phyloP scores from a whole-genome alignment of 2,329 filamentous ascomycete species.

The Pseudocercospora vitis region DNA sequence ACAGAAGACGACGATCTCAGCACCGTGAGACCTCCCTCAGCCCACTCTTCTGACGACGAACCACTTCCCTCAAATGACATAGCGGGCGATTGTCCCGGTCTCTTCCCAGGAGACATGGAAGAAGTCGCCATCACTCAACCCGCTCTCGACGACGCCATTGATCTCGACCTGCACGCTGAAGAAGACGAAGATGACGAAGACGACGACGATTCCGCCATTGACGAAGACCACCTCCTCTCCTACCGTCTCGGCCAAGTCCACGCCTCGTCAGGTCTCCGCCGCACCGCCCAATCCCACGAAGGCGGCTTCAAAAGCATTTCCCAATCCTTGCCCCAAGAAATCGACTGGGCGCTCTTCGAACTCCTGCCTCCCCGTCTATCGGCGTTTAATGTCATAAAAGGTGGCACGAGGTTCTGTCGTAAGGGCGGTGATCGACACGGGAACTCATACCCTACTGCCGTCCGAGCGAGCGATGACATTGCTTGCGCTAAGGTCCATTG shows the following conservation, averaged over 20 bases:
- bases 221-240: conserved; percentile 75
- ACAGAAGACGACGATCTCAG: conserved; percentile 57
- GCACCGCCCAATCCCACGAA: conserved; percentile 42
- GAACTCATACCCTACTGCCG: conserved; percentile 46
- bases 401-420: conserved; percentile 44
- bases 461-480: conserved; percentile 62
- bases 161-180: conserved; percentile 73
- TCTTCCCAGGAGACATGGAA: conserved; percentile 72
- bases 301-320: conserved; percentile 51
- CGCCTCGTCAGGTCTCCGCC: conserved; percentile 83
- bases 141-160: conserved; percentile 69
- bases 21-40: conserved; percentile 35
- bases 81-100: conserved; percentile 70
- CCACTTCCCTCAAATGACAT: conserved; percentile 18
- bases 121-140: conserved; percentile 86
- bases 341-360: conserved; percentile 91
- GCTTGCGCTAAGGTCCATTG: conserved; percentile 81
- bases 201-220: conserved; percentile 66
- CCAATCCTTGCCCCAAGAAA: conserved; percentile 73
- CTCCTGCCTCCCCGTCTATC: conserved; percentile 72
- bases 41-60: conserved; percentile 29
- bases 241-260: conserved; percentile 81
- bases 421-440: conserved; percentile 33
- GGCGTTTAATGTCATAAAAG: conserved; percentile 68
- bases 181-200: conserved; percentile 77